Evolutionary conservation across 176 grass and related monocot genomes (phyloP).

Genomic region (Tillandsia leiboldiana): DNA sequence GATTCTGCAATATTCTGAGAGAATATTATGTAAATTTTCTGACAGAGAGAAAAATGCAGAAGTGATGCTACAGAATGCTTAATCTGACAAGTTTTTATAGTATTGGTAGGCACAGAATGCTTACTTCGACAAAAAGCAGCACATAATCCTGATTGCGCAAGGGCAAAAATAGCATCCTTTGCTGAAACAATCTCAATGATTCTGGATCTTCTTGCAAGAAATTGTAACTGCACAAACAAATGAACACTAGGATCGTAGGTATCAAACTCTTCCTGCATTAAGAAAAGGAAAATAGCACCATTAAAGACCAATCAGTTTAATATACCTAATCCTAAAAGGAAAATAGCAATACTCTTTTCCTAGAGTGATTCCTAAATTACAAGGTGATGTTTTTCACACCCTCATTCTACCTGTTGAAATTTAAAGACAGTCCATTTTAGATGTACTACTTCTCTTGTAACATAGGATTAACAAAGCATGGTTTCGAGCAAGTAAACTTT

Average conservation of each 20-base stretch:
- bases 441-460: too few species aligned
- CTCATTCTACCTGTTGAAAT: too few species aligned
- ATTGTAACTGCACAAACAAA: slow-evolving; percentile 82
- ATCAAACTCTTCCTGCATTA: slow-evolving; percentile 81
- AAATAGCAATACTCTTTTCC: neutral
- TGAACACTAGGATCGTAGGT: slow-evolving; percentile 86
- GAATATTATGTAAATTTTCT: too few species aligned
- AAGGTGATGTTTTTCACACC: too few species aligned
- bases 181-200: slow-evolving; percentile 96
- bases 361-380: neutral
- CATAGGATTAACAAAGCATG: too few species aligned
- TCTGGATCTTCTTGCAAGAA: slow-evolving; percentile 90
- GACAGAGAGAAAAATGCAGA: too few species aligned
- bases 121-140: slow-evolving; percentile 90
- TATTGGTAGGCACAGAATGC: neutral
- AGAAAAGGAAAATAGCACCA: slow-evolving; percentile 11
- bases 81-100: too few species aligned
- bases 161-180: slow-evolving; percentile 95
- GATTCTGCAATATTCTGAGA: too few species aligned
- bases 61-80: too few species aligned
- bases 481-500: too few species aligned
- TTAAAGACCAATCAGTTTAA: neutral
- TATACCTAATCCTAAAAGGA: neutral
- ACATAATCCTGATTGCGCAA: slow-evolving; percentile 88
- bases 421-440: too few species aligned